These are phyloP conservation scores for Trichosanthes cucumerina DNA, from an alignment of 306 rosid species.

Conservation along the genomic window DNA sequence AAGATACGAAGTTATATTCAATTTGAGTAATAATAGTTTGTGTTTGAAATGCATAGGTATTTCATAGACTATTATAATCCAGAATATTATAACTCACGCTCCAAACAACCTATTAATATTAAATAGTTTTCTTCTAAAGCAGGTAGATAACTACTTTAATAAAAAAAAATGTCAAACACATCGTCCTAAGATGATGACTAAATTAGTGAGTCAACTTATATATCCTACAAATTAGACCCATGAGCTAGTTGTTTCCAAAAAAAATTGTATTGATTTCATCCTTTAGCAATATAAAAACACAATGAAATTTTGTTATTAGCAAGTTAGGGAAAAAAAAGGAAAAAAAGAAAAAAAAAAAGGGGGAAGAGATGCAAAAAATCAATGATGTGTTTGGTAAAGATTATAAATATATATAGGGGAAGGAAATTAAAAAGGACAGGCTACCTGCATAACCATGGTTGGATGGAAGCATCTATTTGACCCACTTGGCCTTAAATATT, in stretches of 20 bases:
- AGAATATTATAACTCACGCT: no score
- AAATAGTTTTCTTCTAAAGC: no score
- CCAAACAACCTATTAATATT: no score
- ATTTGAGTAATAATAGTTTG: no score
- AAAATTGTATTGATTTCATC: background rate
- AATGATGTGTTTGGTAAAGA: background rate
- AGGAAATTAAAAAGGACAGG: background rate
- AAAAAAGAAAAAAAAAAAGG: background rate
- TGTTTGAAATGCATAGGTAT: no score
- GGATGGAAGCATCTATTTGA: conserved; percentile 6
- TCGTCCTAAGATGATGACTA: no score
- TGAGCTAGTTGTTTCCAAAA: background rate
- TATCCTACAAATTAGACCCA: background rate
- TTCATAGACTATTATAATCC: no score
- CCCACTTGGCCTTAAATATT: conserved; percentile 3
- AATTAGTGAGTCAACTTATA: no score
- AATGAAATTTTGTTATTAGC: background rate
- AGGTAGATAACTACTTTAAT: no score
- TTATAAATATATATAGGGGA: background rate
- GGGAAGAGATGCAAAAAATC: background rate
- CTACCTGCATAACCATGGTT: background rate
- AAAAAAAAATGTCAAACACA: no score
- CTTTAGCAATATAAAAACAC: background rate
- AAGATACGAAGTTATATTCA: no score
- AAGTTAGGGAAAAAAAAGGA: background rate